Evolutionary conservation across 305 asterid species (phyloP), one percentile per base, ranked within the genome.

Genomic region (Andrographis paniculata): DNA sequence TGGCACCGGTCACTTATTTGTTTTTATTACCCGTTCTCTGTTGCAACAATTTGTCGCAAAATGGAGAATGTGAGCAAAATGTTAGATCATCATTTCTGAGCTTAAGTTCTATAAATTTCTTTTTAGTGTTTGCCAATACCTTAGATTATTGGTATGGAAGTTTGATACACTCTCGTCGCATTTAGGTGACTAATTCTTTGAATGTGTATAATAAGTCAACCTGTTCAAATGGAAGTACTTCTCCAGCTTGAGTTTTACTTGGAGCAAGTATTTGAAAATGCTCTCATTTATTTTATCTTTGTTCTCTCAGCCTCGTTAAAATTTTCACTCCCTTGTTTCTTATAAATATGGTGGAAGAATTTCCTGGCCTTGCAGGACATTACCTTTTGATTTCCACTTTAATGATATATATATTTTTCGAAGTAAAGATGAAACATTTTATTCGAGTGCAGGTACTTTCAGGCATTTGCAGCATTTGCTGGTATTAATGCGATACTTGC

Each of bases 381-480:
- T 17, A 31, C 30, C 35, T 49, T 38, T 47, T 35, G 55, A 11
- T 23, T 48, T 30, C 12, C 42, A 17, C 20, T 7, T 9, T 36
- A 36, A 21, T 39, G 45, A 21, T 35, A 33, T 56, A 50, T 45
- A 53, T 33, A 20, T 20, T 17, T 30, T 51, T 60, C 38, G 42
- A 57, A 64, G 47, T 42, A 60, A 48, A 52, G 46, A 51, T 15
- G 37, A 56, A 56, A 39, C 43, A 49, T 54, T 59, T 51, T 35
- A 52, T 69, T 70, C 52, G 24, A 42, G 53, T 52, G 74, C 95
- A 88, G 97, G 84, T 69, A 66, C 65, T 49, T 64, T 64, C 53
- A 13, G 73, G 88, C 85, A 53, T 88, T 82, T 74, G 77, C 56
- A 43, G 76, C 76, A 45, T 79, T 66, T 53, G 89, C 94, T 9